Percentiles rank a stretch among this genome's conserved stretches.
phyloP scores from a whole-genome alignment of 345 rosid genomes.

The Eucalyptus sp. region DNA sequence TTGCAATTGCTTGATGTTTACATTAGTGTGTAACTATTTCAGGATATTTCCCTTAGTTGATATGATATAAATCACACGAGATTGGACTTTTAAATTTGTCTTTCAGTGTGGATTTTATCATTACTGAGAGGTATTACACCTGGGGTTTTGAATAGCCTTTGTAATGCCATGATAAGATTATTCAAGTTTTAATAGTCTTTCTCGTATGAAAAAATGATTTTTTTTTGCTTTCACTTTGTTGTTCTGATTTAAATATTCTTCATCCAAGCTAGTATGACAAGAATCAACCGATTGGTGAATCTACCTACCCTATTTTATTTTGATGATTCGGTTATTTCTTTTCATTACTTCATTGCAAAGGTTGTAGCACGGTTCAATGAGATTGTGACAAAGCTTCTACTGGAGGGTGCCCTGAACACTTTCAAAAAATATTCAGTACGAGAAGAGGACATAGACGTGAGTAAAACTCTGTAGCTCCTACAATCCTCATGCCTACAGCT shows the following conservation, averaged over 20 bases:
- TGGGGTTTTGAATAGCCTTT: neutral
- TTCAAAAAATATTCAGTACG: conserved; percentile 71
- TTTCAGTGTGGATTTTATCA: neutral
- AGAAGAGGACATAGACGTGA: conserved; percentile 77
- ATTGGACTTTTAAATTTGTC: neutral
- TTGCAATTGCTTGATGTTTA: neutral
- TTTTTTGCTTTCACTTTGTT: neutral
- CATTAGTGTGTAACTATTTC: neutral
- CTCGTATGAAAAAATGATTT: neutral
- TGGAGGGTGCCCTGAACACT: conserved; percentile 85
- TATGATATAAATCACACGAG: neutral
- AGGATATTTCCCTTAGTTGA: neutral
- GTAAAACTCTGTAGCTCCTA: neutral
- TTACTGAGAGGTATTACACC: neutral
- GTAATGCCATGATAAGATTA: neutral
- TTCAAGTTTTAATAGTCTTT: neutral
- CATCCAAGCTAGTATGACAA: neutral
- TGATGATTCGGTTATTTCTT: neutral
- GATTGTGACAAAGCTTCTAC: conserved; percentile 65
- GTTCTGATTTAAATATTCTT: neutral
- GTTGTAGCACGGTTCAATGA: conserved; percentile 97
- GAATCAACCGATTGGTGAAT: neutral
- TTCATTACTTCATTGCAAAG: conserved; percentile 7
- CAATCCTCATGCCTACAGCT: neutral
- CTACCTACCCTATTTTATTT: neutral